Base-by-base conservation (phyloP, 208 protist genomes). In the Trypanosoma vivax region DNA sequence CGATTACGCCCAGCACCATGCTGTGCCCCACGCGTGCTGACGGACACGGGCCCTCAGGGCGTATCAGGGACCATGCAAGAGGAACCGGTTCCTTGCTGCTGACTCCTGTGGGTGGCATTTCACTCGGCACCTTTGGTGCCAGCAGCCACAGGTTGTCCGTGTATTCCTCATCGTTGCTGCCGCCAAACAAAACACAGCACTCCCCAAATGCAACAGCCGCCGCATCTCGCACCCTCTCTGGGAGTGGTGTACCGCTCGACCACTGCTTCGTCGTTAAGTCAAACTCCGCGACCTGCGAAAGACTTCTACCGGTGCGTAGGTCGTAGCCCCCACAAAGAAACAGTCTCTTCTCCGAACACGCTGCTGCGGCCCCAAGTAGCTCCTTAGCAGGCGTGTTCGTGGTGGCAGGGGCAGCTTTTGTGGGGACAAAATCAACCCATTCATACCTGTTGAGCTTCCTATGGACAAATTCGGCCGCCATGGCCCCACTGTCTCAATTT, bases 261-360 rank as follows among this genome's bases (percentile, higher is more conserved):
- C 69, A 76, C 31, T 57, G 63, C 24, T 65, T 61, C 27, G 63
- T 65, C 9, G 34, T n/a, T 0, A 76, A 43, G 42, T 70, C 64
- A 41, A 56, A 71, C 40, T 76, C 70, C 5, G 50, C 37, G n/a
- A 67, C 14, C 42, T 76, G 70, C 33, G 51, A 55, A 45, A 67
- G 24, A 48, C 48, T 46, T 14, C 40, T 50, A 39, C 51, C 52
- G 3, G 63, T 56, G 6, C 49, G 45, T 42, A 58, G 63, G 31
- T 76, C 59, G 52, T 60, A 66, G n/a, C 70, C 70, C 18, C 70
- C 64, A 38, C 69, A 60, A 14, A 76, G 29, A 42, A 57, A 68
- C 0, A 59, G 56, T 21, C 52, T 63, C 31, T 61, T 51, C 23
- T 73, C 66, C 9, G 42, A 41, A 35, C 52, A 64, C 1, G 62